Percentiles rank a stretch among this genome's conserved stretches.
Conservation (phyloP, 768 basidiomycete species). For the Phlebiopsis gigantea region DNA sequence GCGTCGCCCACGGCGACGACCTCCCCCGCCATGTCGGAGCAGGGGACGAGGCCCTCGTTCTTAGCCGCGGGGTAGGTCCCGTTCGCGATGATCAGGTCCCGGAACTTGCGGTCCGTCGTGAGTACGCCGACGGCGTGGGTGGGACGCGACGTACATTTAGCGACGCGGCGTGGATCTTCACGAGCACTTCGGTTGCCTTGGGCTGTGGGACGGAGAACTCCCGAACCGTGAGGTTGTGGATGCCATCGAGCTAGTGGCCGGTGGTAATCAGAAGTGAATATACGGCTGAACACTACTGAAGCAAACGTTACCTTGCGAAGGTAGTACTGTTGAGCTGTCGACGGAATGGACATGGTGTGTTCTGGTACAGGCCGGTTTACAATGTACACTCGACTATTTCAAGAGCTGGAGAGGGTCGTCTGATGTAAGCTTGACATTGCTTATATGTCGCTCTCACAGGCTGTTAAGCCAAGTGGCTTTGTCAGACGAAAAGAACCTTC, state of each 20-base stretch:
- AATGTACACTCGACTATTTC: too few relatives aligned
- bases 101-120: constrained; percentile 32
- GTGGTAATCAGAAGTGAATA: background rate
- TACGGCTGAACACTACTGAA: background rate
- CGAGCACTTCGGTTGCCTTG: constrained; percentile 44
- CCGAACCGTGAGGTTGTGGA: constrained; percentile 26
- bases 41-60: constrained; percentile 11
- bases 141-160: constrained; percentile 29
- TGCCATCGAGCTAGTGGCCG: constrained; percentile 18
- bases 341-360: background rate
- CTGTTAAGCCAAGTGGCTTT: too few relatives aligned
- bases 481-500: too few relatives aligned
- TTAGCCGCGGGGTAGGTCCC: background rate
- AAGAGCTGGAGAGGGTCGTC: too few relatives aligned
- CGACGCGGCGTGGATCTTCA: constrained; percentile 53
- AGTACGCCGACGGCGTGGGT: background rate
- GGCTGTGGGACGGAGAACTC: constrained; percentile 26
- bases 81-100: constrained; percentile 17
- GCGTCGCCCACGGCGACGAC: constrained; percentile 39
- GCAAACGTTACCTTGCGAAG: constrained; percentile 8
- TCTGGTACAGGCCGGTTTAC: too few relatives aligned
- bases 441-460: too few relatives aligned
- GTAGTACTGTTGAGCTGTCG: constrained; percentile 10
- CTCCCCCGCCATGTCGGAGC: constrained; percentile 55
- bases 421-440: too few relatives aligned